Evolutionary conservation across 2,329 filamentous ascomycete genomes (phyloP).

Genomic region (Herpomyces periplanetae): DNA sequence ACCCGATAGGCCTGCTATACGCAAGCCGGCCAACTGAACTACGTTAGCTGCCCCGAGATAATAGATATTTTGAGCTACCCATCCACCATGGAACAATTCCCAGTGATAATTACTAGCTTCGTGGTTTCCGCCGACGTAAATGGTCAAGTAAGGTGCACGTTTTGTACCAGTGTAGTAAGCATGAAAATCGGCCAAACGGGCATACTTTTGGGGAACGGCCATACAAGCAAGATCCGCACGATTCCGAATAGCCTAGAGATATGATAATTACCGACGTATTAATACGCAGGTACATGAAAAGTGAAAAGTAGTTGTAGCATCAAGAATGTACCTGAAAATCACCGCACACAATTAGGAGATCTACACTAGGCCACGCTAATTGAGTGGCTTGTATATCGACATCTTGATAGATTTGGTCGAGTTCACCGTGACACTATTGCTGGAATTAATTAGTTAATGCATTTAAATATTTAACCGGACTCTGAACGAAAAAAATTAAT

Average conservation of each 20-base stretch:
- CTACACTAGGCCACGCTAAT: conserved; percentile 40
- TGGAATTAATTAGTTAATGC: conserved; percentile 4
- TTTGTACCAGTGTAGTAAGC: conserved; percentile 53
- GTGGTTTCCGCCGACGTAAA: conserved; percentile 82
- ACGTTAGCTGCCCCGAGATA: conserved; percentile 82
- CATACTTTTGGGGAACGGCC: conserved; percentile 59
- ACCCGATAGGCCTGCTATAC: conserved; percentile 60
- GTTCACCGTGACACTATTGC: conserved; percentile 41
- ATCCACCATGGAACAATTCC: conserved; percentile 82
- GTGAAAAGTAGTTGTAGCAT: conserved; percentile 2
- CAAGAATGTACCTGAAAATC: conserved; percentile 34
- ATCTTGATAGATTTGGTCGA: conserved; percentile 62
- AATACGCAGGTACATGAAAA: conserved; percentile 2
- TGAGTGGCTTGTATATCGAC: conserved; percentile 24
- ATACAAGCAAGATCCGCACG: conserved; percentile 53
- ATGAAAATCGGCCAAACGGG: conserved; percentile 58
- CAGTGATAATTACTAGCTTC: conserved; percentile 64
- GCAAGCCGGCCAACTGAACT: conserved; percentile 36
- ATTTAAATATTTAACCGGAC: conserved; percentile 1
- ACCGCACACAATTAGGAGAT: conserved; percentile 70
- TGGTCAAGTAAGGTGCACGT: conserved; percentile 45
- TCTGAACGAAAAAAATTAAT: conserved; percentile 1
- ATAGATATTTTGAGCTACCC: conserved; percentile 88
- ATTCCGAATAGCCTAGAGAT: conserved; percentile 38
- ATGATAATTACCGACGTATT: conserved; percentile 4